A percentile compares a stretch with the other conserved stretches of the same genome.
These are phyloP conservation scores for Colletotrichum musae DNA, from an alignment of 2,329 filamentous ascomycete genomes.

Conservation along the genomic window DNA sequence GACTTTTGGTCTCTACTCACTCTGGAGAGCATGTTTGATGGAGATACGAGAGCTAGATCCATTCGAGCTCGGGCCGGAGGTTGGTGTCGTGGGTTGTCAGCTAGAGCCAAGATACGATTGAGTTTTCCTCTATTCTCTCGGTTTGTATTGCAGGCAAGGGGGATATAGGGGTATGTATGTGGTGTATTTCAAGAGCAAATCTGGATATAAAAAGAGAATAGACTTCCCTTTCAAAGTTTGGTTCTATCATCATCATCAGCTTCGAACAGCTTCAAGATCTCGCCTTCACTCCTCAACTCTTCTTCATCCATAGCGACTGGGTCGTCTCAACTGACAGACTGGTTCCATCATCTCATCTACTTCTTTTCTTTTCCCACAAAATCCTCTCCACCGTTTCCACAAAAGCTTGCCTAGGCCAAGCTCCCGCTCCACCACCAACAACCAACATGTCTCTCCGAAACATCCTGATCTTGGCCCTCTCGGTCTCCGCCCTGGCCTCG, in stretches of 20 bases:
- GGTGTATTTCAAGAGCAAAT: too few relatives aligned
- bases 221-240: not conserved
- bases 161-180: slow-evolving; percentile 20
- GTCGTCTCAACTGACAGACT: slow-evolving; percentile 33
- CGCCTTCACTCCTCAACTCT: not conserved
- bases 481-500: slow-evolving; percentile 17
- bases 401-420: slow-evolving; percentile 3
- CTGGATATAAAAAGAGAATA: slow-evolving; percentile 29
- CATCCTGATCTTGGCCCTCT: slow-evolving; percentile 31
- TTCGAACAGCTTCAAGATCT: slow-evolving; percentile 15
- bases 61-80: not conserved
- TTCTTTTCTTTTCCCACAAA: not conserved
- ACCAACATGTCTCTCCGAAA: slow-evolving; percentile 32
- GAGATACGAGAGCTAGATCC: not conserved
- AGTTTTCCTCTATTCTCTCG: too few relatives aligned
- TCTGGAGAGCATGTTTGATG: not conserved
- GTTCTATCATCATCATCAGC: slow-evolving; percentile 23
- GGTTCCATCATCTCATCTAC: slow-evolving; percentile 20
- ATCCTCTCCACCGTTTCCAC: not conserved
- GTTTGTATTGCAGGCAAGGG: not conserved
- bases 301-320: slow-evolving; percentile 4
- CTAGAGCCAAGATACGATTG: slow-evolving; percentile 10
- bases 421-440: not conserved
- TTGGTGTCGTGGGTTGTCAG: not conserved
- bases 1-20: not conserved